phyloP scores from a whole-genome alignment of 192 early-diverging fungal species.

The Podila clonocystis region DNA sequence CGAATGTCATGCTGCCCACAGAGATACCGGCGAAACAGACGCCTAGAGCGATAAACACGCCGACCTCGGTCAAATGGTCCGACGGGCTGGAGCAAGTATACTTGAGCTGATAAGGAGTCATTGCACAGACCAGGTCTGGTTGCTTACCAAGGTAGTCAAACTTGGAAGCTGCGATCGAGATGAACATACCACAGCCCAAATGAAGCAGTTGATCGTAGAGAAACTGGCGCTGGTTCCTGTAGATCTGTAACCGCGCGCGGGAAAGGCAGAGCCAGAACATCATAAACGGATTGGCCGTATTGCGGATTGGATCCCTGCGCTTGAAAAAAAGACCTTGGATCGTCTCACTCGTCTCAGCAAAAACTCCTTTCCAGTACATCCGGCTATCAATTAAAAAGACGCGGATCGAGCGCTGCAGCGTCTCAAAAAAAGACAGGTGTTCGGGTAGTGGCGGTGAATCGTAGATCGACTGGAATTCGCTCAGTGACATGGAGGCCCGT shows the following conservation, averaged over 20 bases:
- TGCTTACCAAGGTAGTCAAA: slow-evolving; percentile 62
- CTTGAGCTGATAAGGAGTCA: slow-evolving; percentile 54
- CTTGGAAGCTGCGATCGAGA: slow-evolving; percentile 57
- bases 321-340: slow-evolving; percentile 24
- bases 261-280: slow-evolving; percentile 59
- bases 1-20: slow-evolving; percentile 68
- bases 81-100: slow-evolving; percentile 17
- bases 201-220: slow-evolving; percentile 65
- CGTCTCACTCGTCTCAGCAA: slow-evolving; percentile 41
- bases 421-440: slow-evolving; percentile 16
- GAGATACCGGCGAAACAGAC: slow-evolving; percentile 69
- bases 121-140: slow-evolving; percentile 56
- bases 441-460: slow-evolving; percentile 23
- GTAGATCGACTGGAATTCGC: slow-evolving; percentile 31
- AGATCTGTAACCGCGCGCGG: slow-evolving; percentile 58
- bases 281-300: slow-evolving; percentile 55
- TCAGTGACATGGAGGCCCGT: slow-evolving; percentile 24
- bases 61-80: slow-evolving; percentile 55
- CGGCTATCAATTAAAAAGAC: slow-evolving; percentile 44
- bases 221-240: slow-evolving; percentile 54
- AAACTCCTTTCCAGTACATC: slow-evolving; percentile 38
- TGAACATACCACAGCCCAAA: slow-evolving; percentile 63
- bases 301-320: slow-evolving; percentile 47
- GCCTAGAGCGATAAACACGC: slow-evolving; percentile 67
- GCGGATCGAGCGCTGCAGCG: slow-evolving; percentile 12